Base-by-base conservation (phyloP, 2,329 filamentous ascomycete species). In the Epicoccum sorghinum region DNA sequence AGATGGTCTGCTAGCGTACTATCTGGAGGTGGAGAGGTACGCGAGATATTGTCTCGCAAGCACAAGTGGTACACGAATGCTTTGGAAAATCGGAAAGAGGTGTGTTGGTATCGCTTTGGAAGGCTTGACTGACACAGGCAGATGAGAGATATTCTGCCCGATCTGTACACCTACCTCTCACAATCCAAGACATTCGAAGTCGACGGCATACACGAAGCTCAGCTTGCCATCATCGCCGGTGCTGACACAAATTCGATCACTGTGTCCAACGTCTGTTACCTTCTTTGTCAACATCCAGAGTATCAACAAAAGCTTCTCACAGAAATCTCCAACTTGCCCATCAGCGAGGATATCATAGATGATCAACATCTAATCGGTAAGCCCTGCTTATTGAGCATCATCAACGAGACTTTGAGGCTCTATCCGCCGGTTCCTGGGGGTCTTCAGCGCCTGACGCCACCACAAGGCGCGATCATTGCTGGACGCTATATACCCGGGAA, bases 231-330 rank as follows among this genome's bases (percentile, higher is more conserved):
- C 23, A 49, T 62, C 54, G 82, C 82, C 1, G 81, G 81, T 5
- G 75, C 71, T 4, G 79, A 78, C 23, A 83, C 80, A 0, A 53
- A 80, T 12, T 78, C 75, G 42, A 78, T 81, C 47, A 76, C 81
- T 4, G 75, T 85, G 58, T 75, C 76, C 12, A 82, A 83, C 56
- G 77, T 78, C 39, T 75, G 83, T 67, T 81, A 47, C 25, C 43
- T 52, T 5, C 38, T 52, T 3, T 52, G 37, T 37, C 43, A 14
- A 12, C 81, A 61, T 39, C 61, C 79, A 77, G 0, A 29, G 45
- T 13, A 61, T 25, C 58, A 63, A 44, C 29, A 39, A 3, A 44
- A 50, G 25, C 51, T 63, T 8, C 49, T 54, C n/a, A n/a, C 52
- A 13, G 60, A 63, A 32, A n/a, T 61, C 7, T 24, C 32, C 2